A percentile compares a stretch with the other conserved stretches of the same genome.
Evolutionary conservation across 2,329 filamentous ascomycete genomes (phyloP).

Genomic region (Parasarocladium wereldwijsianum): DNA sequence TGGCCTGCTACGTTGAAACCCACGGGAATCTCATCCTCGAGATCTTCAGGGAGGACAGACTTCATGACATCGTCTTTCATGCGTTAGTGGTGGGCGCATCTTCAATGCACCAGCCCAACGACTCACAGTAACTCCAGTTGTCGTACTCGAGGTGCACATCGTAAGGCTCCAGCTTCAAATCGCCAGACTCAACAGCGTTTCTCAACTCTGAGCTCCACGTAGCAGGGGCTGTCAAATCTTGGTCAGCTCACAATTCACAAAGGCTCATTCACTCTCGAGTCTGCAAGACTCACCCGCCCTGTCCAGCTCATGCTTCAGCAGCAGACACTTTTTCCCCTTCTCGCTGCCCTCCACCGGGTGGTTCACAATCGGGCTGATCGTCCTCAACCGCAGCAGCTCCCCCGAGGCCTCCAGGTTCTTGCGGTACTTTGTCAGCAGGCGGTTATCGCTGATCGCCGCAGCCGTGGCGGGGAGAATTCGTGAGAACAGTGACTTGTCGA

Average conservation of each 20-base stretch:
- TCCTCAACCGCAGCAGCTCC: constrained; percentile 51
- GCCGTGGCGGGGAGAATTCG: constrained; percentile 64
- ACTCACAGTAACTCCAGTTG: constrained; percentile 64
- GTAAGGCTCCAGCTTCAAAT: constrained; percentile 61
- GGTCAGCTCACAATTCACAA: constrained; percentile 1
- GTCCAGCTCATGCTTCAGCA: constrained; percentile 42
- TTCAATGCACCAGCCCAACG: not conserved
- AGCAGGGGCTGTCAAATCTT: constrained; percentile 29
- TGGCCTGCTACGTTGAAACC: constrained; percentile 86
- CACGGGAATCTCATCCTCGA: constrained; percentile 66
- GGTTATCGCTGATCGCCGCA: constrained; percentile 60
- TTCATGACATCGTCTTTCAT: constrained; percentile 62
- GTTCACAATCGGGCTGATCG: constrained; percentile 45
- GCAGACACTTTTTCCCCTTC: constrained; percentile 44
- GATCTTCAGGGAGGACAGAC: constrained; percentile 65
- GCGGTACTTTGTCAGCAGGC: constrained; percentile 59
- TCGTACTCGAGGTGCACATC: constrained; percentile 66
- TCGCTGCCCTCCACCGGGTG: constrained; percentile 44
- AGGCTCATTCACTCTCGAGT: not conserved
- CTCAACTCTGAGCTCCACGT: constrained; percentile 64
- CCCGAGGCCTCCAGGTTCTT: constrained; percentile 48
- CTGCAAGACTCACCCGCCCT: constrained; percentile 25
- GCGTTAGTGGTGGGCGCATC: constrained; percentile 8
- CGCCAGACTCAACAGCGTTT: constrained; percentile 52
- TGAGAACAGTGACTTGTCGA: constrained; percentile 74